Conservation (phyloP, 495 filamentous ascomycete genomes). For the Glarea lozoyensis region DNA sequence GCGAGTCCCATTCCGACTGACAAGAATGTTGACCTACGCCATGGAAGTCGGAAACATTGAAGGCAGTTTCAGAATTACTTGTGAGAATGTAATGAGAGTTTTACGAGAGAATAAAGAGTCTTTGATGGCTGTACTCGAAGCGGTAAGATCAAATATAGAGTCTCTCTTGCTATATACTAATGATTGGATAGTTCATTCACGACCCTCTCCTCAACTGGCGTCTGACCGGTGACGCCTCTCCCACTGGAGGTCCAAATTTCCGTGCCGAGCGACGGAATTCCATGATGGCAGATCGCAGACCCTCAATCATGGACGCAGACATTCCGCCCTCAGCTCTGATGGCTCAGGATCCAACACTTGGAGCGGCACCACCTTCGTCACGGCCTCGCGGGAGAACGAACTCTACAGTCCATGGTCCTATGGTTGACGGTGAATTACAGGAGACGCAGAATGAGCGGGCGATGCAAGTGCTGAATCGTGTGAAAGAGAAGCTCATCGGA, state of each 20-base stretch:
- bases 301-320: slow-evolving; percentile 64
- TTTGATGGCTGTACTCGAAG: slow-evolving; percentile 95
- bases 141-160: slow-evolving; percentile 47
- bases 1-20: slow-evolving; percentile 92
- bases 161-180: slow-evolving; percentile 1
- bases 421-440: slow-evolving; percentile 33
- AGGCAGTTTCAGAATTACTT: slow-evolving; percentile 93
- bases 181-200: slow-evolving; percentile 70
- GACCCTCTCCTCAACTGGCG: slow-evolving; percentile 97
- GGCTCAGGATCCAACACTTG: slow-evolving; percentile 32
- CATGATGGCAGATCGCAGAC: slow-evolving; percentile 41
- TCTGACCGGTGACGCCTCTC: slow-evolving; percentile 76
- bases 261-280: slow-evolving; percentile 58
- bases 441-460: slow-evolving; percentile 92
- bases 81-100: slow-evolving; percentile 97
- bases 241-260: slow-evolving; percentile 66
- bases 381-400: slow-evolving; percentile 47
- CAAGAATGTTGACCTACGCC: slow-evolving; percentile 95
- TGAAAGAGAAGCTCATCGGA: slow-evolving; percentile 88
- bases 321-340: slow-evolving; percentile 40
- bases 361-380: slow-evolving; percentile 38
- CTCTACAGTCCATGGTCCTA: slow-evolving; percentile 27
- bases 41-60: slow-evolving; percentile 99
- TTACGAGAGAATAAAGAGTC: slow-evolving; percentile 95
- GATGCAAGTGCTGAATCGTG: slow-evolving; percentile 80